Evolutionary conservation across 1,284 basidiomycete species (phyloP).

Genomic region (Apiotrichum mycotoxinovorans): DNA sequence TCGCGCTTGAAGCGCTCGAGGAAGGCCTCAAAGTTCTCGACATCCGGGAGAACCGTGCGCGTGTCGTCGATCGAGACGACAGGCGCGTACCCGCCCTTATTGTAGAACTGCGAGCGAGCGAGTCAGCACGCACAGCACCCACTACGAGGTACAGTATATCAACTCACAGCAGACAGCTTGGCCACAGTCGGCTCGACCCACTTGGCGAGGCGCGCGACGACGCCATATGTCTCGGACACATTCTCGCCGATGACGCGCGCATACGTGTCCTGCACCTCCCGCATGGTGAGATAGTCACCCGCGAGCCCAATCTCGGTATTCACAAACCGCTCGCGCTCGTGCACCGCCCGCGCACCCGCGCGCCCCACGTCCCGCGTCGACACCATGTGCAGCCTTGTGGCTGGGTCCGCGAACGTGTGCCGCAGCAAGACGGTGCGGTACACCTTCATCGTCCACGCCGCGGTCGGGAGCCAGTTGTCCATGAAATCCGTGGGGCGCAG

Average conservation of each 20-base stretch:
- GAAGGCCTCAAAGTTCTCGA: conserved; percentile 27
- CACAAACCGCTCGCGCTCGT: conserved; percentile 10
- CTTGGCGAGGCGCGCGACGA: conserved; percentile 16
- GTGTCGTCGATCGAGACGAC: conserved; percentile 13
- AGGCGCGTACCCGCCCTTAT: conserved; percentile 21
- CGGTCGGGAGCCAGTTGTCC: conserved; percentile 25
- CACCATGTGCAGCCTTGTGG: conserved; percentile 22
- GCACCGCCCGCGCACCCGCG: conserved; percentile 25
- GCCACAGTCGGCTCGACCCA: no score
- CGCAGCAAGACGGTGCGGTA: conserved; percentile 28
- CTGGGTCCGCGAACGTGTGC: conserved; percentile 21
- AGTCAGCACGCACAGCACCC: no score
- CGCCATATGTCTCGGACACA: conserved; percentile 14
- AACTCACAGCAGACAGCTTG: no score
- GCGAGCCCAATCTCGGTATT: conserved; percentile 19
- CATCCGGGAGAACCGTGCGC: conserved; percentile 20
- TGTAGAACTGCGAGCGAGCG: conserved; percentile 28
- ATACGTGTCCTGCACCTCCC: conserved; percentile 24
- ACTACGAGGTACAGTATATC: no score
- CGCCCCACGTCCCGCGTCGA: conserved; percentile 25
- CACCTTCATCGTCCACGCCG: conserved; percentile 19
- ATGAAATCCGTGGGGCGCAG: conserved; percentile 19
- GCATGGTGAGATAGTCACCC: conserved; percentile 24
- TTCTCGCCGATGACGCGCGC: conserved; percentile 18
- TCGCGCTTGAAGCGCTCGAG: conserved; percentile 28